Base-by-base conservation (phyloP, 257 asterid genomes). In the Euphrasia confusa region DNA sequence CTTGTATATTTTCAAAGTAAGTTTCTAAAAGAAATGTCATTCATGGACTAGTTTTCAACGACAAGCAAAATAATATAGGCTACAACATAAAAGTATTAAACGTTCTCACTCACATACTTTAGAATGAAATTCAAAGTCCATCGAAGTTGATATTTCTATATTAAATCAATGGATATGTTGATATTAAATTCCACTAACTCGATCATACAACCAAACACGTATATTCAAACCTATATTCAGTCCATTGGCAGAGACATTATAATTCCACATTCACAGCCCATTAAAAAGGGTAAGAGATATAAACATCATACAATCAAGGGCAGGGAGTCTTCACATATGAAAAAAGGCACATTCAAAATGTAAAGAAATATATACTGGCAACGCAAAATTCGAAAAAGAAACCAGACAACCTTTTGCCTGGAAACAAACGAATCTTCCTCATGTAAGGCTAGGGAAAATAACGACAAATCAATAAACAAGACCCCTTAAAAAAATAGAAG, bases 1-100 rank as follows among this genome's bases (percentile, higher is more conserved):
- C 61, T 59, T 65, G 42, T 42, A 49, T 30, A 48, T 68, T 59
- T 40, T 40, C 57, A 68, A 64, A 12, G 52, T 32, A 66, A 24
- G 35, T 58, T 50, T 28, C 26, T 42, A 27, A 37, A 59, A 28
- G 26, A 24, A 33, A 49, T 24, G 40, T 33, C 32, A 49, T 13
- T 32, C 14, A 49, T 32, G 53, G 21, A 48, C 58, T 58, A 18
- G 40, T 58, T 24, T 30, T 57, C 39, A 54, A 18, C 40, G 30
- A 60, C 58, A 60, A 61, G 55, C 68, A 24, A 42, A 45, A 45
- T 15, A 21, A 71, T 11, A 54, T 21, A 15, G n/a, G 6, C 14
- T 40, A 15, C 32, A 62, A 56, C 54, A 63, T 32, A 58, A 58
- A 42, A 21, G 59, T 45, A 40, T 39, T 42, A 39, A 15, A 21